Conservation (phyloP, 805 yeast genomes). For the Monosporozyma siamensis region DNA sequence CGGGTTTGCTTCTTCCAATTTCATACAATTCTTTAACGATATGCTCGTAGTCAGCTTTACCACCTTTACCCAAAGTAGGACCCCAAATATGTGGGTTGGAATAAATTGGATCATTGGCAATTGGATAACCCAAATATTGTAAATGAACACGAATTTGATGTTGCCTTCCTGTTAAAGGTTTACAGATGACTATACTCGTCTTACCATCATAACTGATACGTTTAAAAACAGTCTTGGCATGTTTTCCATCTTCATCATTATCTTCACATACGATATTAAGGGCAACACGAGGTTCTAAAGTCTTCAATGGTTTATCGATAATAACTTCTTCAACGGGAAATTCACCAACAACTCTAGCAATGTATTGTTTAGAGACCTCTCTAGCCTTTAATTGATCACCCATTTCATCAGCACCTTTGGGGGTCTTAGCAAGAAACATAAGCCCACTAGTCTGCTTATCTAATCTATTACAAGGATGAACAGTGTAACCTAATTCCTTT, state of each 20-base stretch:
- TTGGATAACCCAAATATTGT: slow-evolving; percentile 78
- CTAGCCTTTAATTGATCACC: slow-evolving; percentile 65
- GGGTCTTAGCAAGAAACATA: slow-evolving; percentile 79
- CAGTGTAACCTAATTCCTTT: slow-evolving; percentile 53
- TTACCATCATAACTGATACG: slow-evolving; percentile 58
- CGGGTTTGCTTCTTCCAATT: slow-evolving; percentile 60
- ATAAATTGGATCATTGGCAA: slow-evolving; percentile 85
- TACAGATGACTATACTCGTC: slow-evolving; percentile 61
- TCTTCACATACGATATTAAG: slow-evolving; percentile 42
- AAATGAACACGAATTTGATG: slow-evolving; percentile 93
- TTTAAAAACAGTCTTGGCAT: slow-evolving; percentile 64
- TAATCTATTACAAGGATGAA: slow-evolving; percentile 80
- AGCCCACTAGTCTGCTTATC: slow-evolving; percentile 88
- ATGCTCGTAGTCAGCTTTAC: slow-evolving; percentile 39
- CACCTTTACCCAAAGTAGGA: slow-evolving; percentile 50
- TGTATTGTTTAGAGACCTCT: slow-evolving; percentile 69
- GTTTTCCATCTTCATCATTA: slow-evolving; percentile 36
- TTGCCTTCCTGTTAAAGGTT: slow-evolving; percentile 85
- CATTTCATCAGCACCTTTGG: slow-evolving; percentile 67
- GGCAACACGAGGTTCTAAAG: slow-evolving; percentile 65
- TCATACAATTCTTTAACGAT: slow-evolving; percentile 44
- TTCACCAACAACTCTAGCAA: slow-evolving; percentile 80
- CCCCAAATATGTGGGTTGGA: slow-evolving; percentile 85
- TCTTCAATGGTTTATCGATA: slow-evolving; percentile 59
- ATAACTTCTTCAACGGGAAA: slow-evolving; percentile 52